These are phyloP conservation scores for Corymbia calophylla DNA, from an alignment of 441 rosid species.

Conservation along the genomic window DNA sequence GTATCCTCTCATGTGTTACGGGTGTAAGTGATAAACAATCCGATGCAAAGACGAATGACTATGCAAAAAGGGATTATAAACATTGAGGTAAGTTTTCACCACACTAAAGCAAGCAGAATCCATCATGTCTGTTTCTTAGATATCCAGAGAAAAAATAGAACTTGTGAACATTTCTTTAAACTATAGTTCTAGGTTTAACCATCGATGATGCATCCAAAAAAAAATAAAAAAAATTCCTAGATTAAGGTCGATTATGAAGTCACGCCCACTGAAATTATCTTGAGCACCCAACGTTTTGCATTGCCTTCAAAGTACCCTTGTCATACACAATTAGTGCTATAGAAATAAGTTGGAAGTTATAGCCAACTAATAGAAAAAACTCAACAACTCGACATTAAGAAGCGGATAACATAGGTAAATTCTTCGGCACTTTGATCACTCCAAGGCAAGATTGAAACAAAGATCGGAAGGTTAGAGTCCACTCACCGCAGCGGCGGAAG, in stretches of 20 bases:
- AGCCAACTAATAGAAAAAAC: not conserved
- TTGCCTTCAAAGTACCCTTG: not conserved
- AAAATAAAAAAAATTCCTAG: not conserved
- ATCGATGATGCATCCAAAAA: not conserved
- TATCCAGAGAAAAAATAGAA: not conserved
- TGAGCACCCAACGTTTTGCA: not conserved
- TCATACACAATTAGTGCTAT: not conserved
- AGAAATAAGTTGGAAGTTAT: not conserved
- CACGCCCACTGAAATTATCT: not conserved
- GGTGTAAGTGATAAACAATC: not conserved
- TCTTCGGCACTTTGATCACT: not conserved
- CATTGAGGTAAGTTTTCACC: not conserved
- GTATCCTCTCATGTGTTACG: not conserved
- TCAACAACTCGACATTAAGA: not conserved
- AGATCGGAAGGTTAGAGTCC: not conserved
- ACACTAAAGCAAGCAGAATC: not conserved
- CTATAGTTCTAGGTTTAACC: not conserved
- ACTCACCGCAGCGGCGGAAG: not conserved
- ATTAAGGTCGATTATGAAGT: not conserved
- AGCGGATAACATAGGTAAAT: not conserved
- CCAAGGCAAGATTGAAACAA: not conserved
- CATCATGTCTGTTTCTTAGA: not conserved
- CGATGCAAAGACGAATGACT: not conserved
- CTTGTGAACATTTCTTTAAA: not conserved
- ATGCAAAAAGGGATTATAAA: not conserved